Evolutionary conservation across 2,329 filamentous ascomycete genomes (phyloP).

Genomic region (Colletotrichum sp.): DNA sequence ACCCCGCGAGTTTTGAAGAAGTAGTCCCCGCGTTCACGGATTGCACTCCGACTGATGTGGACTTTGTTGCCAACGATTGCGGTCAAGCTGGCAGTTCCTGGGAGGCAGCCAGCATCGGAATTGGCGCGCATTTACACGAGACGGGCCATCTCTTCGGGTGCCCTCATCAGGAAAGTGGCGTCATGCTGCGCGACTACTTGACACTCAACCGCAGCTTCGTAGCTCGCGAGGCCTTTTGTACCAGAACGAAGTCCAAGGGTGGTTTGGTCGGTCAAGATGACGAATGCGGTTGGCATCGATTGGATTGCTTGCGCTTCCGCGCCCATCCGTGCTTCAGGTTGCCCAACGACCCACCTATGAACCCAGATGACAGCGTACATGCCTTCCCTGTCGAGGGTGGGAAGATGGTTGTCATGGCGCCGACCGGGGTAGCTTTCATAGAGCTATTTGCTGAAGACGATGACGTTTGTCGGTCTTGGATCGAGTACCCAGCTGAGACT

Average conservation of each 20-base stretch:
- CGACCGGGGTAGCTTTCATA: constrained; percentile 82
- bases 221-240: constrained; percentile 82
- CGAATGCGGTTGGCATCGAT: constrained; percentile 89
- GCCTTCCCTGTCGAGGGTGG: constrained; percentile 84
- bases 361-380: constrained; percentile 77
- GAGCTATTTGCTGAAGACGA: constrained; percentile 85
- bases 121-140: constrained; percentile 92
- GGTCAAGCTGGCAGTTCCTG: constrained; percentile 88
- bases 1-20: constrained; percentile 87
- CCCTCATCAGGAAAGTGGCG: constrained; percentile 85
- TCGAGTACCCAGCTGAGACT: constrained; percentile 75
- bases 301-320: constrained; percentile 88
- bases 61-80: constrained; percentile 82
- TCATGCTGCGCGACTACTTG: constrained; percentile 91
- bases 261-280: constrained; percentile 76
- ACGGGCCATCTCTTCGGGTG: constrained; percentile 90
- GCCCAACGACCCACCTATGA: constrained; percentile 71
- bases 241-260: constrained; percentile 83
- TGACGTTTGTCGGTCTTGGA: constrained; percentile 78
- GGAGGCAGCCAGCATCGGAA: constrained; percentile 94
- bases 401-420: constrained; percentile 76
- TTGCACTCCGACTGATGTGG: constrained; percentile 86
- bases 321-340: constrained; percentile 89
- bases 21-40: constrained; percentile 88
- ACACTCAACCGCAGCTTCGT: constrained; percentile 84